These are phyloP conservation scores for Asterella californica DNA, from an alignment of 225 moss, liverwort and hornwort genomes.

Conservation along the genomic window DNA sequence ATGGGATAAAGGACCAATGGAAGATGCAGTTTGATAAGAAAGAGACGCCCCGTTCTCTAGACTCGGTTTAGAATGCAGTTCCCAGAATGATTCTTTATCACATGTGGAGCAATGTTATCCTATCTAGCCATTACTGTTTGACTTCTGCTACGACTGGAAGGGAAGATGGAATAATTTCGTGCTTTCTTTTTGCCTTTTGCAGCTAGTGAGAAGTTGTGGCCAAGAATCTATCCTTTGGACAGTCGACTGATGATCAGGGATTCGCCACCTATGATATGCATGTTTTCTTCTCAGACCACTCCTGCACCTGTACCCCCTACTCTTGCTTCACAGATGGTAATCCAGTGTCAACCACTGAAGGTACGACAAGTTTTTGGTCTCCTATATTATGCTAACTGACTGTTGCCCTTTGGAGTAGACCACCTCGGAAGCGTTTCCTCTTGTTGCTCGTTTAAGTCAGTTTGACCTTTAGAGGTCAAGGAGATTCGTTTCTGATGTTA, in stretches of 20 bases:
- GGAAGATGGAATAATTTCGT: background rate
- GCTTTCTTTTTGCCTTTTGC: slow-evolving; percentile 27
- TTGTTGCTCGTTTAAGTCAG: background rate
- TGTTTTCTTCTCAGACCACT: slow-evolving; percentile 76
- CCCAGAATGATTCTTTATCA: background rate
- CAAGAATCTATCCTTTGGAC: slow-evolving; percentile 91
- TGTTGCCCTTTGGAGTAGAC: background rate
- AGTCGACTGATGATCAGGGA: slow-evolving; percentile 48
- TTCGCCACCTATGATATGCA: slow-evolving; percentile 76
- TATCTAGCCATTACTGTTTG: background rate
- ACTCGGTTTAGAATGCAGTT: background rate
- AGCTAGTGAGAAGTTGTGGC: slow-evolving; percentile 97
- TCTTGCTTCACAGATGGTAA: slow-evolving; percentile 89
- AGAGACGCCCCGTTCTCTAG: background rate
- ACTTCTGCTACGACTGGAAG: background rate
- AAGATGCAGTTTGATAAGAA: background rate
- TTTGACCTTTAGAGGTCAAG: background rate
- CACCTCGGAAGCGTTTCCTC: background rate
- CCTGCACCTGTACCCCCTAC: slow-evolving; percentile 81
- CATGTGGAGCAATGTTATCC: background rate
- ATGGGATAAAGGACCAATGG: background rate
- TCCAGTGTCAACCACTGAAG: slow-evolving; percentile 92
- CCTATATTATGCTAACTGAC: background rate
- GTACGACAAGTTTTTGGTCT: slow-evolving; percentile 26
- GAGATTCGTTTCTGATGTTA: background rate